Conservation (phyloP, 148 eudicot species). For the Nepenthes mirabilis region DNA sequence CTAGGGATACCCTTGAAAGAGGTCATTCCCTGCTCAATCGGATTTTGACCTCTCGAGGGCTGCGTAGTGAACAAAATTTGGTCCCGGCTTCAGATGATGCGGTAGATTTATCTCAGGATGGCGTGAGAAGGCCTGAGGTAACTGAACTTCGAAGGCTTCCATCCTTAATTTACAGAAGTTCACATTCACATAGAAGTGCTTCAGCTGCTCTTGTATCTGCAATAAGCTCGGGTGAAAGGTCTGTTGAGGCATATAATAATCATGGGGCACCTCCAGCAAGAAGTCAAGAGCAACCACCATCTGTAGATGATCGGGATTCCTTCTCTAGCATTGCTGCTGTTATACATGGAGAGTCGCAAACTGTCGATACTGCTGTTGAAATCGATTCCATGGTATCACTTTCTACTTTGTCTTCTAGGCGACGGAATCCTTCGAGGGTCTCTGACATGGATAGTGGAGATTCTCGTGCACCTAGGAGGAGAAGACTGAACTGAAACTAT, state of each 20-base stretch:
- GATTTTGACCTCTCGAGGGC: slow-evolving; percentile 51
- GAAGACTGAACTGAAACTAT: slow-evolving; percentile 49
- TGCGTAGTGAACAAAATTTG: slow-evolving; percentile 45
- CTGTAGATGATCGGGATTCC: slow-evolving; percentile 84
- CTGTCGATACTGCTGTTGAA: slow-evolving; percentile 72
- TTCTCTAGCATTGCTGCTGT: slow-evolving; percentile 88
- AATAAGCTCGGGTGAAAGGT: slow-evolving; percentile 26
- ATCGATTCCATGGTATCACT: slow-evolving; percentile 73
- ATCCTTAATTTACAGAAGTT: slow-evolving; percentile 44
- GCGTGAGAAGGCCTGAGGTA: slow-evolving; percentile 24
- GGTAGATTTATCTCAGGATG: slow-evolving; percentile 36
- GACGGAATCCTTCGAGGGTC: slow-evolving; percentile 57
- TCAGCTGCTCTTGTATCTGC: slow-evolving; percentile 20
- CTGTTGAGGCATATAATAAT: slow-evolving; percentile 37
- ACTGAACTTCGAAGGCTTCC: slow-evolving; percentile 35
- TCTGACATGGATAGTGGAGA: slow-evolving; percentile 90
- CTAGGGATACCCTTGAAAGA: slow-evolving; percentile 37
- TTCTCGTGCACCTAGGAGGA: slow-evolving; percentile 72
- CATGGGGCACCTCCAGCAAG: slow-evolving; percentile 34
- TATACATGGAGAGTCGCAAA: slow-evolving; percentile 83
- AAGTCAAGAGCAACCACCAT: slow-evolving; percentile 35
- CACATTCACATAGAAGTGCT: slow-evolving; percentile 36
- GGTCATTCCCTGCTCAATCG: slow-evolving; percentile 40
- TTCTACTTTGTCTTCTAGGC: slow-evolving; percentile 75
- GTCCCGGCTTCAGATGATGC: slow-evolving; percentile 35